Conservation (phyloP, 148 eudicot genomes). For the Silene latifolia region DNA sequence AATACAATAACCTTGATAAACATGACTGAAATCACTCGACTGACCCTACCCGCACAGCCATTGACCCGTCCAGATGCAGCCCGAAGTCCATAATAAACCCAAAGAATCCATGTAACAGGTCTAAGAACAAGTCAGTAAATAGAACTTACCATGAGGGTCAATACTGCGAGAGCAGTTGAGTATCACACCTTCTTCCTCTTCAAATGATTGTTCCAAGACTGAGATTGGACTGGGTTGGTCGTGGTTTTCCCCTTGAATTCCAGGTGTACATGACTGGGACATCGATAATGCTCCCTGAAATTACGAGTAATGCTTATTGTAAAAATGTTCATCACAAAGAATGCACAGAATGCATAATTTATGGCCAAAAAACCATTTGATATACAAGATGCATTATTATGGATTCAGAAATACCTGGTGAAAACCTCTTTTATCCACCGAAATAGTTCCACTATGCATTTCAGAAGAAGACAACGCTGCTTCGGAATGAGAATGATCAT, state of each 20-base stretch:
- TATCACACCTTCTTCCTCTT: slow-evolving; percentile 52
- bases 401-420: slow-evolving; percentile 46
- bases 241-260: slow-evolving; percentile 51
- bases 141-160: slow-evolving; percentile 51
- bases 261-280: slow-evolving; percentile 33
- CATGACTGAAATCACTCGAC: too few relatives aligned
- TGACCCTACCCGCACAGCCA: background rate
- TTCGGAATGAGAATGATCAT: slow-evolving; percentile 22
- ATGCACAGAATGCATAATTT: background rate
- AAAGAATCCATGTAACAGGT: background rate
- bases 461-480: slow-evolving; percentile 32
- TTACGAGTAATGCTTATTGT: slow-evolving; percentile 5
- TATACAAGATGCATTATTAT: background rate
- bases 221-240: slow-evolving; percentile 96
- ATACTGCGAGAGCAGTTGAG: slow-evolving; percentile 31
- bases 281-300: slow-evolving; percentile 46
- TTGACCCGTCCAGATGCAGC: background rate
- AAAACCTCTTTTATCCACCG: slow-evolving; percentile 32
- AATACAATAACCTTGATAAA: too few relatives aligned
- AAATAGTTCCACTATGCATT: slow-evolving; percentile 27
- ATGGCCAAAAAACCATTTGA: background rate
- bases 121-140: background rate
- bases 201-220: slow-evolving; percentile 65
- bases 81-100: background rate
- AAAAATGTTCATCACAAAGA: background rate